Percentiles rank a stretch among this genome's conserved stretches.
phyloP scores from a whole-genome alignment of 139 green algal species.

The Auxenochlorella pyrenoidosa region DNA sequence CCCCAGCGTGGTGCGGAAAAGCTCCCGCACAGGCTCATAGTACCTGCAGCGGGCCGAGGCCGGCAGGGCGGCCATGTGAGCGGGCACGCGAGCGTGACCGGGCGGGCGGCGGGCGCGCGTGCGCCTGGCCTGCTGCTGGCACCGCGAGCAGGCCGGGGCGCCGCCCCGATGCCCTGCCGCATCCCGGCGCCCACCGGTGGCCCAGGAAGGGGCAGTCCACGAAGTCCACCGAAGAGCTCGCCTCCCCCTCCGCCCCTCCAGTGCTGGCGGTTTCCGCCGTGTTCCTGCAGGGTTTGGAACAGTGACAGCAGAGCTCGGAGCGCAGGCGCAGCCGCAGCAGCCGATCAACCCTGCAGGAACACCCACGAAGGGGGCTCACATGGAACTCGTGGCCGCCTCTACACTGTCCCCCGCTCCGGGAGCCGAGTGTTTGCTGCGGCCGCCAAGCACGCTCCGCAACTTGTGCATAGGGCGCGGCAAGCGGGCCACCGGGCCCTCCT shows the following conservation, averaged over 20 bases:
- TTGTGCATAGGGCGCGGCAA: not conserved
- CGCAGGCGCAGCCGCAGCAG: too few species aligned
- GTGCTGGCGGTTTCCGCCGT: conserved; percentile 24
- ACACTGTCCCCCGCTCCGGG: not conserved
- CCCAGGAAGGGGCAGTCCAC: conserved; percentile 38
- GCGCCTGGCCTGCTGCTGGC: not conserved
- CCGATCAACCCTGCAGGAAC: too few species aligned
- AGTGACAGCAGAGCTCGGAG: too few species aligned
- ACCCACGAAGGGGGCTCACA: not conserved
- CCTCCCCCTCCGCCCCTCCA: not conserved
- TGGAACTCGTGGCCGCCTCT: not conserved
- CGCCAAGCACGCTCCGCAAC: conserved; percentile 11
- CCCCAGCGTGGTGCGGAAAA: conserved; percentile 34
- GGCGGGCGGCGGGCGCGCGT: not conserved
- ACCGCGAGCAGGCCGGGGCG: not conserved
- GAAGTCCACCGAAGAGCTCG: conserved; percentile 16
- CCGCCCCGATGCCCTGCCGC: too few species aligned
- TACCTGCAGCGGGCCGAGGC: not conserved
- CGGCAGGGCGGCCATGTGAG: not conserved
- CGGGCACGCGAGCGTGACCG: not conserved
- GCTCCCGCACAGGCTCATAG: conserved; percentile 38
- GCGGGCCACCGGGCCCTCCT: not conserved
- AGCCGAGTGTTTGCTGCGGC: not conserved
- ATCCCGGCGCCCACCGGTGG: not conserved
- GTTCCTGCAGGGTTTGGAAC: conserved; percentile 20